Conservation (phyloP, 495 filamentous ascomycete genomes). For the Aspergillus sparsus region DNA sequence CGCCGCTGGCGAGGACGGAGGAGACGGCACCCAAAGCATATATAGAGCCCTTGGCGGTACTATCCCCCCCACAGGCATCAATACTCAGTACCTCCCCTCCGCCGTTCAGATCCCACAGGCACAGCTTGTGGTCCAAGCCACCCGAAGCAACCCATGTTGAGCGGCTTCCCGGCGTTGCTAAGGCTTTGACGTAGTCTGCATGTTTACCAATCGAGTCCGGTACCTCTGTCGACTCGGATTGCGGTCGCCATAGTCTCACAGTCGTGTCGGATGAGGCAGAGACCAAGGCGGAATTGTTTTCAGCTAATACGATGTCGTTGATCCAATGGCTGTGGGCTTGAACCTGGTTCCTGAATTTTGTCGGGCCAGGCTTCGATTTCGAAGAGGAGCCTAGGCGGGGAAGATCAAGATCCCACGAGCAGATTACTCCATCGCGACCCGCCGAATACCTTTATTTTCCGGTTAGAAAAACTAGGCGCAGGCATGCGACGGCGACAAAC, state of each 20-base stretch:
- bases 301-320: constrained; percentile 88
- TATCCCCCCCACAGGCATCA: constrained; percentile 74
- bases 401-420: constrained; percentile 86
- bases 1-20: constrained; percentile 83
- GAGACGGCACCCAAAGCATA: constrained; percentile 81
- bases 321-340: constrained; percentile 99
- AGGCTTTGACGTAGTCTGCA: constrained; percentile 91
- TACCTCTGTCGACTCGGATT: constrained; percentile 62
- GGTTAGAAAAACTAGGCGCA: constrained; percentile 26
- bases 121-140: constrained; percentile 88
- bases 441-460: constrained; percentile 76
- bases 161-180: constrained; percentile 72
- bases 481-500: constrained; percentile 19
- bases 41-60: constrained; percentile 86
- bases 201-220: constrained; percentile 89
- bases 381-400: constrained; percentile 38
- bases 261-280: constrained; percentile 95
- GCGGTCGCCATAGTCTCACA: constrained; percentile 93
- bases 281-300: constrained; percentile 80
- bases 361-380: constrained; percentile 41
- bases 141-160: constrained; percentile 95
- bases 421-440: constrained; percentile 92
- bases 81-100: constrained; percentile 83
- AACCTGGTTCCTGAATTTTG: constrained; percentile 84
- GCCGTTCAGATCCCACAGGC: constrained; percentile 89